These are phyloP conservation scores for Prunus yedoensis DNA, from an alignment of 331 rosid species.

Conservation along the genomic window DNA sequence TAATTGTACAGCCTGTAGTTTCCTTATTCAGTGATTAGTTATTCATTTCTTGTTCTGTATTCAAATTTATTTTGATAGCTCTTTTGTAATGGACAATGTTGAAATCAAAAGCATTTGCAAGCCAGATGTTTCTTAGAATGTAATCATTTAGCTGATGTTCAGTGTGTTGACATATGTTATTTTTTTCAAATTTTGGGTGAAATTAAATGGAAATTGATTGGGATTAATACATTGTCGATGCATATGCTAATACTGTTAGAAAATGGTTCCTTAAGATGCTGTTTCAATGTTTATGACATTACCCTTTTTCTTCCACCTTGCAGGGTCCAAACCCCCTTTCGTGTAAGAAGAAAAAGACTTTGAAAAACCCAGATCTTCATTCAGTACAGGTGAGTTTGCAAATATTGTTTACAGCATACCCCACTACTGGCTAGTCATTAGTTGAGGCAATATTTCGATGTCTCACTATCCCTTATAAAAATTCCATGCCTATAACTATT, in stretches of 20 bases:
- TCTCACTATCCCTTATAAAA: neutral
- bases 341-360: constrained; percentile 66
- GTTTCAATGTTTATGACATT: neutral
- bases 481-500: neutral
- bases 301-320: constrained; percentile 12
- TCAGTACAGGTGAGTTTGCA: constrained; percentile 45
- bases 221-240: neutral
- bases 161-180: neutral
- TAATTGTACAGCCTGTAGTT: neutral
- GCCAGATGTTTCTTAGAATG: neutral
- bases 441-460: neutral
- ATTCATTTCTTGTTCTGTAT: neutral
- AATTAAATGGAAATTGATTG: neutral
- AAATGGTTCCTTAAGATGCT: neutral
- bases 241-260: neutral
- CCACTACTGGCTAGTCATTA: neutral
- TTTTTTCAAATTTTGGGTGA: neutral
- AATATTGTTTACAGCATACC: neutral
- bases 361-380: constrained; percentile 33
- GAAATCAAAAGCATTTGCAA: neutral
- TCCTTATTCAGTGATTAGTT: neutral
- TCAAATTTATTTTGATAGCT: neutral
- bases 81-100: neutral
- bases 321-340: constrained; percentile 96
- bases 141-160: neutral